Base-by-base conservation (phyloP, 768 basidiomycete species). In the Rhizopogon rudus region DNA sequence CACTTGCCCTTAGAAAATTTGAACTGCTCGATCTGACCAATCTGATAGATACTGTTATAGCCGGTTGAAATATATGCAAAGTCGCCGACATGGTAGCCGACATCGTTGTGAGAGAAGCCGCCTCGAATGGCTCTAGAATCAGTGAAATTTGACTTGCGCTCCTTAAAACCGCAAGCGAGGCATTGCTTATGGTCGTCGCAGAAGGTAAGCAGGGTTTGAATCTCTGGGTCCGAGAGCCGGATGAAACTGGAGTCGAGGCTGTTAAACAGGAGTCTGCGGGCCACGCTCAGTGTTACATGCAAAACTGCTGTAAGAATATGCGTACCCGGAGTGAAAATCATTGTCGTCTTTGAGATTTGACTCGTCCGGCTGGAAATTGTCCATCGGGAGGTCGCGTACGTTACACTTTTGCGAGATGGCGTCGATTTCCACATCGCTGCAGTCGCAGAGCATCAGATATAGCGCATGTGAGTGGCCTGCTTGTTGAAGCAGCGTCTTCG, bases 401-500 rank as follows among this genome's bases (percentile, higher is more conserved):
- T 82, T 76, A 57, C 82, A 83, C 62, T 80, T 83, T 40, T 79
- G 76, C 57, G 77, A 78, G 46, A 91, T 86, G 12, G 79, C 76
- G 2, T 75, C 77, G 0, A 86, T 63, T 1, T 74, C 69, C 37
- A 81, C 77, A 59, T 84, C 74, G 44, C 79, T 81, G 59, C 88
- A 91, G 40, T 70, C 70, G 6, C 75, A 71, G 22, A 80, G 67
- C 55, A 84, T 71, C 9, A 81, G 71, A 60, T 78, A 86, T 0
- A 90, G 71, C 0, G 79, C 75, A 55, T 80, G 78, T 0, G 87
- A 75, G 54, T 91, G 87, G 0, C 86, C 77, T 0, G 79, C 76
- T 60, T 91, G 83, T 59, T 88, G 83, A 1, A 89, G 71, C 9
- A 86, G 60, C 0, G 86, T 88, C 60, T 84, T 82, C 17, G 76